Evolutionary conservation across 1,284 basidiomycete genomes (phyloP), one percentile per base, ranked within the genome.

Genomic region (Cryptococcus maquisensis): DNA sequence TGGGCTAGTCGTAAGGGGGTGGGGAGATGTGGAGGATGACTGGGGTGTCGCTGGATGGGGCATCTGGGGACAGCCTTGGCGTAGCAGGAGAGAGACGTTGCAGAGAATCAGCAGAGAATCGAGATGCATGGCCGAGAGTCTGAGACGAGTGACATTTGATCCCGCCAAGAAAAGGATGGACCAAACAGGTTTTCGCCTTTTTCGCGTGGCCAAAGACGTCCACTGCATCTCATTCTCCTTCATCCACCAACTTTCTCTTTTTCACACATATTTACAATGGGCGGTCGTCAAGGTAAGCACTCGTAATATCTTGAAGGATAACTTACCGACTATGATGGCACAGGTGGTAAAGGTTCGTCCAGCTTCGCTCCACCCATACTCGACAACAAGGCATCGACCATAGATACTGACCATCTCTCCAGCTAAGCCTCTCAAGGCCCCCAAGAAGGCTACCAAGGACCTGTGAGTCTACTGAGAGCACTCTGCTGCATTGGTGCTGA

Each of bases 341-440:
- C 42, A 59, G 57, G 57, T 59, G 57, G 57, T 51, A 59, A 59
- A 59, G 57, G 57, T 59, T 26, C 44, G 57, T 59, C 16, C 16
- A 9, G 4, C 28, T 38, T 26, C 21, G n/a, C 26, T 21, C 4
- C 12, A 26, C 13, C 24, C 10, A 49, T 13, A 5, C 6, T 24
- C 32, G 15, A 28, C 46, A 35, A n/a, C 35, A 53, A 24, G 40
- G 36, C 39, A 51, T 24, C 12, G 46, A 2, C 35, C 28, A 18
- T 32, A n/a, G 3, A 39, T 16, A 20, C n/a, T 52, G 18, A 53
- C 42, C 28, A 6, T 10, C 28, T 6, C 28, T 32, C 28, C 28
- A 59, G 57, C 51, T 43, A 59, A 59, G 51, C 57, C 57, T 47
- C 51, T 59, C 40, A 59, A 62, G 60, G 60, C 60, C 32, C 60